Percentiles rank a stretch among this genome's conserved stretches.
These are phyloP conservation scores for Xerocomus minutiporus DNA, from an alignment of 1,284 basidiomycete genomes.

Conservation along the genomic window DNA sequence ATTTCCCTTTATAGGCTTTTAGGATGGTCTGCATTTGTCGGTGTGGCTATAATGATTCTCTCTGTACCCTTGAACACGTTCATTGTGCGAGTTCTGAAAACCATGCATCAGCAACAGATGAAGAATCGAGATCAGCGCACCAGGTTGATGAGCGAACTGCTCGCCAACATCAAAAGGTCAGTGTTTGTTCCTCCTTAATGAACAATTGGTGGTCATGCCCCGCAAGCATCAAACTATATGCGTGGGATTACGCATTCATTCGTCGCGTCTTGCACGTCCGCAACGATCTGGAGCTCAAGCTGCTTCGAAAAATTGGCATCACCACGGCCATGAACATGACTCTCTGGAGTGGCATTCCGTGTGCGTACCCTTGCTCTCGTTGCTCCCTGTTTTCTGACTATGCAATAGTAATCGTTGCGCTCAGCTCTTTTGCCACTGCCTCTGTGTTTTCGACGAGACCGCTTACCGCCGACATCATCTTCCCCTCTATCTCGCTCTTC, in stretches of 20 bases:
- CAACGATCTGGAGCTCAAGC: conserved; percentile 80
- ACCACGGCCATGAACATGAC: conserved; percentile 59
- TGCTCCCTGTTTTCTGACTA: conserved; percentile 44
- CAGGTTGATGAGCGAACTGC: conserved; percentile 73
- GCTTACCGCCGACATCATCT: conserved; percentile 87
- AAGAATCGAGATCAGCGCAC: conserved; percentile 81
- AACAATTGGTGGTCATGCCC: not conserved
- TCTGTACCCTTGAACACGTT: conserved; percentile 78
- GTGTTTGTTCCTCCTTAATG: not conserved
- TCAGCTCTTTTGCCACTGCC: conserved; percentile 83
- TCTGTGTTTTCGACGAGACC: conserved; percentile 66
- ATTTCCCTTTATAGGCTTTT: conserved; percentile 84
- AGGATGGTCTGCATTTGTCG: conserved; percentile 90
- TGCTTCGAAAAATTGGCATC: conserved; percentile 80
- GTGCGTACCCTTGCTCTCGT: conserved; percentile 44
- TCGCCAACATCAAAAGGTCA: conserved; percentile 86
- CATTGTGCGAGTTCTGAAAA: conserved; percentile 74
- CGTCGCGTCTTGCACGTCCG: conserved; percentile 70
- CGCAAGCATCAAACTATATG: conserved; percentile 72
- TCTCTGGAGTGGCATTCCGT: conserved; percentile 65
- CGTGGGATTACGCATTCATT: conserved; percentile 87
- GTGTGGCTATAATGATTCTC: conserved; percentile 82
- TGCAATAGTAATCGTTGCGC: conserved; percentile 69
- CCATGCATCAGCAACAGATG: conserved; percentile 80
- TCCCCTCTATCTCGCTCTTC: conserved; percentile 92